A percentile compares a stretch with the other conserved stretches of the same genome.
Evolutionary conservation across 306 rosid species (phyloP).

Genomic region (Medicago truncatula): DNA sequence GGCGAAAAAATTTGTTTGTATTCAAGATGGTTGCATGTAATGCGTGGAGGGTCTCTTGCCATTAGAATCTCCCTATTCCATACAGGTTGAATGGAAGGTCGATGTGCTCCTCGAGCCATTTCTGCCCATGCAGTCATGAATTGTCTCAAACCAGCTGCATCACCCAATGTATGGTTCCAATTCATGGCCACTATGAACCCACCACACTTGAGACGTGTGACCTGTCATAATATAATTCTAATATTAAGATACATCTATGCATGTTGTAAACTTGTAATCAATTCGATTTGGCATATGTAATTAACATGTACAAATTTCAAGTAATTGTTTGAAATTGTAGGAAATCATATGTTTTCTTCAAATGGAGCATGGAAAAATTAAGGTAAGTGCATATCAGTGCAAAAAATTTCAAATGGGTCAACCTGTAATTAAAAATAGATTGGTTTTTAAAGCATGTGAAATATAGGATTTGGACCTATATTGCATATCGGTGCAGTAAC

Average conservation of each 20-base stretch:
- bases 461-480: too few species aligned
- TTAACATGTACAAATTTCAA: too few species aligned
- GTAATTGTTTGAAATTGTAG: too few species aligned
- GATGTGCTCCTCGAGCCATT: slow-evolving; percentile 26
- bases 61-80: slow-evolving; percentile 42
- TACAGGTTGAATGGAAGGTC: slow-evolving; percentile 32
- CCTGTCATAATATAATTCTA: not conserved
- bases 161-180: slow-evolving; percentile 31
- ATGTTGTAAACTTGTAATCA: not conserved
- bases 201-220: not conserved
- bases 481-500: too few species aligned
- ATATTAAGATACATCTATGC: not conserved
- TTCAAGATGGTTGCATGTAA: slow-evolving; percentile 37
- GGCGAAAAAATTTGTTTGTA: not conserved
- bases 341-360: too few species aligned
- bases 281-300: not conserved
- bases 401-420: too few species aligned
- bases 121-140: slow-evolving; percentile 34
- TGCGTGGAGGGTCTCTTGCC: slow-evolving; percentile 34
- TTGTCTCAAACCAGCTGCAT: not conserved
- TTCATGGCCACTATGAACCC: slow-evolving; percentile 10
- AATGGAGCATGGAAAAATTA: too few species aligned
- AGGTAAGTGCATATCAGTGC: too few species aligned
- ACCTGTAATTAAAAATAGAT: too few species aligned
- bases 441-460: too few species aligned